Base-by-base conservation (phyloP, 306 rosid genomes). In the Cucurbita moschata region DNA sequence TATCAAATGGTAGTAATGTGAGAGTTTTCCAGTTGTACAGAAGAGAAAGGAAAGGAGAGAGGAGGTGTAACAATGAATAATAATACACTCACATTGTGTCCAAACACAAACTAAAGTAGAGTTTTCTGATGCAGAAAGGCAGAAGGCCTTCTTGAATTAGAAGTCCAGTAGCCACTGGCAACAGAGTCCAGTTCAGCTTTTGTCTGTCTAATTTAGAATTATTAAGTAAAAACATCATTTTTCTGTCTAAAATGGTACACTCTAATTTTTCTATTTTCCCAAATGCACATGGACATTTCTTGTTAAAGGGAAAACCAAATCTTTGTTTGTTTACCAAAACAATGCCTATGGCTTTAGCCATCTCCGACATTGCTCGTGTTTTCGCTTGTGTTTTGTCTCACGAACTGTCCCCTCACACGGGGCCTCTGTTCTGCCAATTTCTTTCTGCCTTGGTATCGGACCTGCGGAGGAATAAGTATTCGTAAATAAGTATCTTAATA, bases 401-500 rank as follows among this genome's bases (percentile, higher is more conserved):
- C 84, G 81, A 89, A 92, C 82, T 89, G 92, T 58, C 92, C 92
- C 21, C 85, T 84, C 16, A 84, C 79, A 10, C 89, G 87, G 42
- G 95, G 96, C 16, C 92, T 81, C 58, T 89, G 94, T 72, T 89
- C 96, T 7, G 95, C 95, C 58, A 84, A 79, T 72, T 58, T 84
- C 85, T 92, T 83, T 78, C 96, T 79, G 84, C 89, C 86, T 70
- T 89, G 89, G 59, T 92, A 88, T 37, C 89, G 87, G 69, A 89
- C 88, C 96, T 92, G 77, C 52, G 76, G 77, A 71, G 52, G 71
- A 43, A 77, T 14, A 50, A 72, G 50, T 42, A n/a, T 18, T 21
- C 23, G 23, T 1, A 26, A 26, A 26, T 26, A 26, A 26, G 26
- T 26, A 26, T 26, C 26, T 26, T 26, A 26, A 26, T 26, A 26